A percentile compares a stretch with the other conserved stretches of the same genome.
Conservation (phyloP, 352 stramenopile genomes). For the Pythium vanterpoolii region DNA sequence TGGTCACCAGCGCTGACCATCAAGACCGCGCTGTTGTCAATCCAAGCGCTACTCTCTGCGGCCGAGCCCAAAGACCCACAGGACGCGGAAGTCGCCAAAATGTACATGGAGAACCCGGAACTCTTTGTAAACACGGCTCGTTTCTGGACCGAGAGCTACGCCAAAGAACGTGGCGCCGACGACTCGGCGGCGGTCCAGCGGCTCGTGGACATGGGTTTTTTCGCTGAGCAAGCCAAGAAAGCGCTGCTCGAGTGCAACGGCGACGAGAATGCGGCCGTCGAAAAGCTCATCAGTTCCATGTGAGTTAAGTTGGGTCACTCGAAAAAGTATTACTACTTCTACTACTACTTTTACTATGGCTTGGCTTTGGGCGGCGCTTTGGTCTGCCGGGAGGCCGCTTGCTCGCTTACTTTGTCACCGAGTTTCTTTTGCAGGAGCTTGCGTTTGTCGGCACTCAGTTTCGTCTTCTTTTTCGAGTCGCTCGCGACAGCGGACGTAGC, state of each 20-base stretch:
- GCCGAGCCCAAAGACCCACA: slow-evolving; percentile 92
- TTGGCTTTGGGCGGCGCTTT: slow-evolving; percentile 49
- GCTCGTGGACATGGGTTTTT: slow-evolving; percentile 87
- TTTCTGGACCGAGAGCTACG: slow-evolving; percentile 97
- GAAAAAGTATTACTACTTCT: background rate
- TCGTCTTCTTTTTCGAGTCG: slow-evolving; percentile 33
- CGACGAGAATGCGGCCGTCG: slow-evolving; percentile 88
- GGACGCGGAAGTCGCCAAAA: slow-evolving; percentile 95
- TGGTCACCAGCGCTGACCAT: slow-evolving; percentile 96
- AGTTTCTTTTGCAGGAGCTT: slow-evolving; percentile 75
- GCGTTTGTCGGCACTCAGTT: slow-evolving; percentile 50
- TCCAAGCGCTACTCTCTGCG: slow-evolving; percentile 94
- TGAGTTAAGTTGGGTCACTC: slow-evolving; percentile 18
- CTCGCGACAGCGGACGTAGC: slow-evolving; percentile 10
- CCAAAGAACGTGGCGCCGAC: slow-evolving; percentile 59
- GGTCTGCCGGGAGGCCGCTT: slow-evolving; percentile 40
- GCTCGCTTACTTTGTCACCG: slow-evolving; percentile 51
- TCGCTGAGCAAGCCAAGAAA: slow-evolving; percentile 63
- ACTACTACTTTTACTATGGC: background rate
- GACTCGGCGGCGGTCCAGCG: slow-evolving; percentile 55
- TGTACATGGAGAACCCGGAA: slow-evolving; percentile 92
- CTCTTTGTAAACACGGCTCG: slow-evolving; percentile 94
- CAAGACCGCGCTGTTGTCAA: slow-evolving; percentile 94
- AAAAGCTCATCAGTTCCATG: slow-evolving; percentile 73
- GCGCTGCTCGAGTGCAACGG: slow-evolving; percentile 65